phyloP scores from a whole-genome alignment of 768 basidiomycete species.

The Kwoniella heveanensis region DNA sequence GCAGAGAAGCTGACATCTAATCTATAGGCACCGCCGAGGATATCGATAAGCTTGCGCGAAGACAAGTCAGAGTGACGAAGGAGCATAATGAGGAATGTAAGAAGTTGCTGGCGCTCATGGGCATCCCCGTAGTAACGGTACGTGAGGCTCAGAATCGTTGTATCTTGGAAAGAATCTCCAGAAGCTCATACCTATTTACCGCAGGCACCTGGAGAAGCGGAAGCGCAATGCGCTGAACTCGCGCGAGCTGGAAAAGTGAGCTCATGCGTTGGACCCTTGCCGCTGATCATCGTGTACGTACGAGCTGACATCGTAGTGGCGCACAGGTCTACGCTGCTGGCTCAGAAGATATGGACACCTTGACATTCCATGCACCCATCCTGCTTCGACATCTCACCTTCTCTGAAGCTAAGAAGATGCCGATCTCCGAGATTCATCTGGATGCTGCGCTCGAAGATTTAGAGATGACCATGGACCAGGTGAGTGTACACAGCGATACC shows the following conservation, averaged over 20 bases:
- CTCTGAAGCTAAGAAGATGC: constrained; percentile 94
- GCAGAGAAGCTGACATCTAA: background rate
- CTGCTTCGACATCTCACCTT: constrained; percentile 95
- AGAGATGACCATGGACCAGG: constrained; percentile 88
- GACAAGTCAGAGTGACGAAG: constrained; percentile 90
- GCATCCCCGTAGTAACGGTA: constrained; percentile 91
- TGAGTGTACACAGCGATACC: constrained; percentile 52
- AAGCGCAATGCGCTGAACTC: constrained; percentile 97
- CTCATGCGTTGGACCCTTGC: background rate
- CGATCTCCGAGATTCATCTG: constrained; percentile 89
- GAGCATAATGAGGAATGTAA: constrained; percentile 97
- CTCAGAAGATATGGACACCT: constrained; percentile 99
- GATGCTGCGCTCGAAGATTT: constrained; percentile 81
- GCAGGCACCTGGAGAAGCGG: constrained; percentile 96
- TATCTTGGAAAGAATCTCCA: constrained; percentile 5
- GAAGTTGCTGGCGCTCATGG: constrained; percentile 85
- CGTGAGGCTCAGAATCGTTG: constrained; percentile 49
- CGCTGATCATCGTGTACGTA: background rate
- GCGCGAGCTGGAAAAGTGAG: constrained; percentile 89
- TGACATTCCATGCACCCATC: constrained; percentile 90
- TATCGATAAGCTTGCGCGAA: constrained; percentile 81
- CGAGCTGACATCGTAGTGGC: background rate
- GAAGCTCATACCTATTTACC: background rate
- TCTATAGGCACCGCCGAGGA: constrained; percentile 78
- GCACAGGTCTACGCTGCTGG: constrained; percentile 90